phyloP scores from a whole-genome alignment of 768 basidiomycete genomes.

The Pisolithus marmoratus region DNA sequence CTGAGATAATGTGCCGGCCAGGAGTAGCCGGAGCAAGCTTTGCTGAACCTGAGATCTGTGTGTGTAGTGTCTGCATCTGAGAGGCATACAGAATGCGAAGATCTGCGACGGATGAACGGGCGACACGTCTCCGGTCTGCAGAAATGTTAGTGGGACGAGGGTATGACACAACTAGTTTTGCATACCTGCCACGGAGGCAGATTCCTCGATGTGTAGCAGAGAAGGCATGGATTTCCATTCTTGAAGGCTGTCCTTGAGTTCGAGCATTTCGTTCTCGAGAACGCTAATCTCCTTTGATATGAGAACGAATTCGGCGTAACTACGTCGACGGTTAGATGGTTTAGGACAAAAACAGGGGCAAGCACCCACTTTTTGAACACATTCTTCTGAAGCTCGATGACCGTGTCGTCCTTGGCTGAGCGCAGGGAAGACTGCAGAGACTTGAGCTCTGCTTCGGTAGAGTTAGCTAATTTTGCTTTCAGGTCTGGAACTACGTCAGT shows the following conservation, averaged over 20 bases:
- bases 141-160: constrained; percentile 33
- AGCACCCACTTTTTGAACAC: constrained; percentile 80
- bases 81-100: constrained; percentile 90
- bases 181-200: constrained; percentile 54
- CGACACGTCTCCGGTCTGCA: constrained; percentile 49
- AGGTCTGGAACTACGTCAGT: constrained; percentile 42
- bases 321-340: constrained; percentile 27
- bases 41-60: constrained; percentile 88
- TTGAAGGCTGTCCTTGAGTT: constrained; percentile 87
- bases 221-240: constrained; percentile 98
- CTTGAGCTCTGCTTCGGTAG: constrained; percentile 75
- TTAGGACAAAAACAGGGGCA: not conserved
- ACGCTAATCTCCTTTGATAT: constrained; percentile 97
- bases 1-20: constrained; percentile 85
- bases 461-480: constrained; percentile 84
- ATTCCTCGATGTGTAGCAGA: constrained; percentile 83
- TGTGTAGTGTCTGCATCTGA: constrained; percentile 88
- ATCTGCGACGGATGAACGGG: constrained; percentile 93
- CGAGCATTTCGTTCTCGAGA: constrained; percentile 95
- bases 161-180: constrained; percentile 8
- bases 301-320: constrained; percentile 94
- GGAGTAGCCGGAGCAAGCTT: constrained; percentile 91
- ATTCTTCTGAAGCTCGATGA: constrained; percentile 78
- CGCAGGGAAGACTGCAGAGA: constrained; percentile 73
- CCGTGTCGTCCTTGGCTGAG: constrained; percentile 63